Conservation (phyloP, 78 protist genomes). For the Reticulomyxa filosa region DNA sequence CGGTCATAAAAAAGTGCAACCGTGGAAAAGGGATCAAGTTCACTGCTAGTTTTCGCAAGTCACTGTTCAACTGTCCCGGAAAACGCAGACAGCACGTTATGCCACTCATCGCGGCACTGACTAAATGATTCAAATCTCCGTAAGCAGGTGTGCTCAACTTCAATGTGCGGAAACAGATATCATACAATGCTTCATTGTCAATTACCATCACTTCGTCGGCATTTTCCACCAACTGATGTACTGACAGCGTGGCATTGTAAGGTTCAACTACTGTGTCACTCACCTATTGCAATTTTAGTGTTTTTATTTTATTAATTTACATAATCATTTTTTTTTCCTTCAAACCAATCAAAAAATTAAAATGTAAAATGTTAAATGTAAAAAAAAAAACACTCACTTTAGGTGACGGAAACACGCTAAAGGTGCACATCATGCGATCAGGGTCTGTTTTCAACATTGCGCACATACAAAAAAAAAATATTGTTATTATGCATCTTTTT, state of each 20-base stretch:
- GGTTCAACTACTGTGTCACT: constrained; percentile 94
- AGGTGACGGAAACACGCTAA: constrained; percentile 90
- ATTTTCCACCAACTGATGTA: constrained; percentile 89
- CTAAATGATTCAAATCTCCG: constrained; percentile 85
- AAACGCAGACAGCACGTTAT: constrained; percentile 90
- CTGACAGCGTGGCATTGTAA: constrained; percentile 90
- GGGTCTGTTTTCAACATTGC: too few species aligned
- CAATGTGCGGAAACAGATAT: constrained; percentile 18
- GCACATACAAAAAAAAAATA: too few species aligned
- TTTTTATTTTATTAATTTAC: too few species aligned
- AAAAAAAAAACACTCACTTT: too few species aligned
- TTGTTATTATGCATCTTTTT: too few species aligned
- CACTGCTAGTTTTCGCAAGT: constrained; percentile 85
- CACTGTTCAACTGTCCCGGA: constrained; percentile 89
- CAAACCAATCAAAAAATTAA: too few species aligned
- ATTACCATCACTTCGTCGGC: constrained; percentile 74
- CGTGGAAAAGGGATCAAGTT: constrained; percentile 96
- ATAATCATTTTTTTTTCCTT: too few species aligned
- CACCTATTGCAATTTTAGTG: too few species aligned
- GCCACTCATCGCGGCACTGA: constrained; percentile 78
- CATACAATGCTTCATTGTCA: constrained; percentile 84
- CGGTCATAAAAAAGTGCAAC: constrained; percentile 92
- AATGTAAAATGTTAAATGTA: too few species aligned
- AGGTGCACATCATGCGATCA: constrained; percentile 86
- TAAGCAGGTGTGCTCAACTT: constrained; percentile 69